These are phyloP conservation scores for Agaricus blazei DNA, from an alignment of 768 basidiomycete species.

Conservation along the genomic window DNA sequence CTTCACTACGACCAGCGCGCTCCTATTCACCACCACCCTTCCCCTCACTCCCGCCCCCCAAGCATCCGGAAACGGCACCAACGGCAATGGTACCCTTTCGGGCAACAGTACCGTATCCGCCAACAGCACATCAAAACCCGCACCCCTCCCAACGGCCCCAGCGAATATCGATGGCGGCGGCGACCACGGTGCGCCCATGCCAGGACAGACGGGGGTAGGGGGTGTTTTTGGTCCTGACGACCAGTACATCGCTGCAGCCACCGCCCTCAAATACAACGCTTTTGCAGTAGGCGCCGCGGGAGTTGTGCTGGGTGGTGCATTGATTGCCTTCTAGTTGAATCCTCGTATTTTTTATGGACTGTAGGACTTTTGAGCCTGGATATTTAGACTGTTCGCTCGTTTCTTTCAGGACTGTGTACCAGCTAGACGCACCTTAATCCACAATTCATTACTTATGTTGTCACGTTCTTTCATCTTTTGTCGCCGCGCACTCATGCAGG, in stretches of 20 bases:
- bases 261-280: constrained; percentile 39
- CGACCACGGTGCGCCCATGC: constrained; percentile 49
- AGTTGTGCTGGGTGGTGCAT: constrained; percentile 41
- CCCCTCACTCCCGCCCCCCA: constrained; percentile 43
- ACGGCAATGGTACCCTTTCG: constrained; percentile 14
- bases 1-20: constrained; percentile 34
- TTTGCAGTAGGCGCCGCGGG: constrained; percentile 39
- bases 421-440: not conserved
- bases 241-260: constrained; percentile 55
- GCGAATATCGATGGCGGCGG: constrained; percentile 52
- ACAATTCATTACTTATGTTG: not conserved
- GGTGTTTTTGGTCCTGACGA: constrained; percentile 68
- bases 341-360: constrained; percentile 9
- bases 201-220: constrained; percentile 42
- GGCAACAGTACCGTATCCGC: constrained; percentile 18
- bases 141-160: constrained; percentile 57
- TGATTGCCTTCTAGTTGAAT: constrained; percentile 36
- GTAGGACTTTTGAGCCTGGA: constrained; percentile 10
- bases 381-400: constrained; percentile 10
- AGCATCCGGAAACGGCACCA: constrained; percentile 15
- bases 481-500: no score
- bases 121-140: constrained; percentile 31
- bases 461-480: not conserved
- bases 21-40: constrained; percentile 36
- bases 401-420: constrained; percentile 8